Evolutionary conservation across 176 grass and related monocot genomes (phyloP).

Genomic region (Phragmites australis): DNA sequence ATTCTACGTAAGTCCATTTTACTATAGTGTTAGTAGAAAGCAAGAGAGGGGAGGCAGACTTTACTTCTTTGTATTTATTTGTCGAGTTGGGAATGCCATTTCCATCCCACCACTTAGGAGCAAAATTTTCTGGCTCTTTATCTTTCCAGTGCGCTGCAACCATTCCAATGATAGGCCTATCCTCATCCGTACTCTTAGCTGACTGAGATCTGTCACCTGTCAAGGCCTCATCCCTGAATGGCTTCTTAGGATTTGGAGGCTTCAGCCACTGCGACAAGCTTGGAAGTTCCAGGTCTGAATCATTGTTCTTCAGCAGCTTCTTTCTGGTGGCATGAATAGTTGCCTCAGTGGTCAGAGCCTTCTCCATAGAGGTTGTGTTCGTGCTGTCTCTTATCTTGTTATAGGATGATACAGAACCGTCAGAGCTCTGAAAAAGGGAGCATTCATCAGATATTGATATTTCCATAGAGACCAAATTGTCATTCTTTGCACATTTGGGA

Average conservation of each 20-base stretch:
- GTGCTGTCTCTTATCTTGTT: slow-evolving; percentile 37
- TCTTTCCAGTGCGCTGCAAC: slow-evolving; percentile 88
- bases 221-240: slow-evolving; percentile 34
- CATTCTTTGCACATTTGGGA: slow-evolving; percentile 29
- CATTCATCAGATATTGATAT: slow-evolving; percentile 49
- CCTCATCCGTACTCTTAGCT: slow-evolving; percentile 58
- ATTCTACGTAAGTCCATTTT: slow-evolving; percentile 22
- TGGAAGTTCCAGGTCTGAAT: slow-evolving; percentile 51
- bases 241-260: slow-evolving; percentile 56
- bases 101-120: slow-evolving; percentile 72
- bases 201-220: slow-evolving; percentile 51
- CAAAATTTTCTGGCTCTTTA: slow-evolving; percentile 44
- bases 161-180: slow-evolving; percentile 92
- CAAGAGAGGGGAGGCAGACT: slow-evolving; percentile 31
- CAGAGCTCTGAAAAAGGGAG: slow-evolving; percentile 49
- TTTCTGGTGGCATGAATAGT: slow-evolving; percentile 36
- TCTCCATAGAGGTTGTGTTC: slow-evolving; percentile 25
- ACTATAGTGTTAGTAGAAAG: slow-evolving; percentile 7
- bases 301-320: slow-evolving; percentile 30
- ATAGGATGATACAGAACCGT: slow-evolving; percentile 36
- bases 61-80: slow-evolving; percentile 98
- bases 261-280: slow-evolving; percentile 84
- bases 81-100: slow-evolving; percentile 99
- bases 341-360: slow-evolving; percentile 29
- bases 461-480: slow-evolving; percentile 36